A percentile compares a stretch with the other conserved stretches of the same genome.
phyloP scores from a whole-genome alignment of 140 eudicot species.

The Oenanthe javanica region DNA sequence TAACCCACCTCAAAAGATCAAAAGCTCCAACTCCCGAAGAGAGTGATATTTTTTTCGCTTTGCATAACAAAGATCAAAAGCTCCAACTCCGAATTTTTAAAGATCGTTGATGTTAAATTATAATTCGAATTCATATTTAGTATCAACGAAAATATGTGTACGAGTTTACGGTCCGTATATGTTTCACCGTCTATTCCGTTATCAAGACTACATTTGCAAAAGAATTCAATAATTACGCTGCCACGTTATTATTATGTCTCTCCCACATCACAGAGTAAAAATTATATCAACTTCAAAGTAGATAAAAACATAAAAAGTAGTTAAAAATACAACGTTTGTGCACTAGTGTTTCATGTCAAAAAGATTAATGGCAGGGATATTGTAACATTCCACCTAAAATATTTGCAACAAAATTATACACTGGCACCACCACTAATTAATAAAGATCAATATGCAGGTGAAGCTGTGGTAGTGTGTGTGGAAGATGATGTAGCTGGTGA shows the following conservation, averaged over 20 bases:
- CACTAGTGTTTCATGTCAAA: not conserved
- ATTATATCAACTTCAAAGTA: not conserved
- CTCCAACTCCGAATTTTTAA: no score
- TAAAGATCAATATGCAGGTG: slow-evolving; percentile 38
- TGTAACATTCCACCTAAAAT: not conserved
- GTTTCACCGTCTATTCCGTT: no score
- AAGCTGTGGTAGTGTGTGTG: slow-evolving; percentile 54
- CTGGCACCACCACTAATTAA: not conserved
- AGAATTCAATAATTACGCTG: not conserved
- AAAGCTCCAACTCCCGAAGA: no score
- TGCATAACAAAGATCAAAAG: no score
- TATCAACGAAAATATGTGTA: no score
- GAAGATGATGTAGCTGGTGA: slow-evolving; percentile 69
- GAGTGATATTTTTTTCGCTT: no score
- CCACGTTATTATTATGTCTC: no score
- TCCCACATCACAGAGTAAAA: not conserved
- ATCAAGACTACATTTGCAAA: not conserved
- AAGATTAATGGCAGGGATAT: not conserved
- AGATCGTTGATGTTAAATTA: no score
- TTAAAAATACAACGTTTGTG: not conserved
- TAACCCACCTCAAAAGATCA: no score
- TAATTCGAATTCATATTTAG: no score
- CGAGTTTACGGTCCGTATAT: no score
- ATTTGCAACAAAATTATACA: slow-evolving; percentile 21
- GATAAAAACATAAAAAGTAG: not conserved